Base-by-base conservation (phyloP, 2,329 filamentous ascomycete species). In the Cadophora gregata region DNA sequence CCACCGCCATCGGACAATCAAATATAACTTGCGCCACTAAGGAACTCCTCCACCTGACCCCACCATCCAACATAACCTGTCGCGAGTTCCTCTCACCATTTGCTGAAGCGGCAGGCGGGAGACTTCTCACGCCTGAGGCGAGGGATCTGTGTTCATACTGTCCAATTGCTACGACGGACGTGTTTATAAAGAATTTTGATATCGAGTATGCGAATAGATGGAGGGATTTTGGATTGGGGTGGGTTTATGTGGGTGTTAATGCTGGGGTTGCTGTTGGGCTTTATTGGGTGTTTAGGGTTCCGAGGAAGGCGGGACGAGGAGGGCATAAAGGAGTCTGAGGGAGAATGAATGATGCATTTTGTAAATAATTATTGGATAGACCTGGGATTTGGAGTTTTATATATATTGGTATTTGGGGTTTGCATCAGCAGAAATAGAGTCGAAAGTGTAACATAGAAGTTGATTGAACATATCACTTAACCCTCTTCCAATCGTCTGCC, bases 1-100 rank as follows among this genome's bases (percentile, higher is more conserved):
- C 89, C 0, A 86, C 86, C 0, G 92, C 87, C 3, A 81, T 97
- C 6, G 90, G 90, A 47, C 89, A 90, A 72, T 86, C 86, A 0
- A 59, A 79, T 0, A 88, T 95, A 36, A 71, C 76, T 0, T 97
- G 93, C 77, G 86, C 91, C 0, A 70, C 76, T 4, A 91, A 90
- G 75, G 93, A 97, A 77, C 83, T 86, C 67, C 81, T 92, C 33
- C 75, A 78, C 19, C 89, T 97, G 74, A 77, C 85, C 10, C 88
- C 92, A 0, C 83, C 85, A 0, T 63, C 77, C 0, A 83, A 83
- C 24, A 68, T 80, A 73, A 90, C 84, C 0, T 93, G 91, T 74
- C 74, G 71, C 0, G 74, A 85, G n/a, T 93, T 91, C 75, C 5
- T 53, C 66, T 0, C 27, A 14, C 21, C 55, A 74, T 67, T n/a